These are phyloP conservation scores for Neostapfia colusana DNA, from an alignment of 176 grass and related monocot genomes.

Conservation along the genomic window DNA sequence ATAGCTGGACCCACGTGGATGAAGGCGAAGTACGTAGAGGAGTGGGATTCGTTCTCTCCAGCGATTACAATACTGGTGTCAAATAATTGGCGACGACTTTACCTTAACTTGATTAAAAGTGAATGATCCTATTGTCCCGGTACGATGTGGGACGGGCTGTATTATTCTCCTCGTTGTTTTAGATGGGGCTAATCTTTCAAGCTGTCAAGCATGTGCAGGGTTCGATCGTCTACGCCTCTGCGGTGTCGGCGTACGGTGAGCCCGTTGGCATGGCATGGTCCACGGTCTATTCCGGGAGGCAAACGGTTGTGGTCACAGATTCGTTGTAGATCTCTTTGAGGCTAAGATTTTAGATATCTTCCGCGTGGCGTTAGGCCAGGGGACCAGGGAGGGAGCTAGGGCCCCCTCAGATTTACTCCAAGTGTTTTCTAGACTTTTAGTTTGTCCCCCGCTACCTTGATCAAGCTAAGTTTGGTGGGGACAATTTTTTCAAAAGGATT, in stretches of 20 bases:
- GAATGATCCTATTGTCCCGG: neutral
- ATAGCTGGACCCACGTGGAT: neutral
- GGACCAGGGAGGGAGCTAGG: neutral
- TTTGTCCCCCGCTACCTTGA: neutral
- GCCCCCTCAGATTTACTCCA: neutral
- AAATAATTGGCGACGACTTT: slow-evolving; percentile 40
- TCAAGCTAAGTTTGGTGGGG: too few relatives aligned
- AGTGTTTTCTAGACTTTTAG: neutral
- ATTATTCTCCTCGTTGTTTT: neutral
- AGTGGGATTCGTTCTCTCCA: neutral
- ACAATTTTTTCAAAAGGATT: too few relatives aligned
- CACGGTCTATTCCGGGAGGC: neutral
- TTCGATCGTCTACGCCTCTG: neutral
- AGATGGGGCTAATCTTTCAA: neutral
- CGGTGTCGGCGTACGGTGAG: neutral
- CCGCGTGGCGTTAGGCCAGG: neutral
- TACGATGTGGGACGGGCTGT: neutral
- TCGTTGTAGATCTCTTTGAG: neutral
- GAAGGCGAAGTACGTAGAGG: neutral
- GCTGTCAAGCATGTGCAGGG: slow-evolving; percentile 5
- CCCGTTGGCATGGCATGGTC: neutral
- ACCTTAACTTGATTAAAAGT: neutral
- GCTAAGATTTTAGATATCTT: neutral
- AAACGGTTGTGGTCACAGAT: neutral
- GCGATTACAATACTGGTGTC: neutral